Percentiles rank a stretch among this genome's conserved stretches.
Conservation (phyloP, 371 early-diverging fungal genomes). For the Homolaphlyctis polyrhiza region DNA sequence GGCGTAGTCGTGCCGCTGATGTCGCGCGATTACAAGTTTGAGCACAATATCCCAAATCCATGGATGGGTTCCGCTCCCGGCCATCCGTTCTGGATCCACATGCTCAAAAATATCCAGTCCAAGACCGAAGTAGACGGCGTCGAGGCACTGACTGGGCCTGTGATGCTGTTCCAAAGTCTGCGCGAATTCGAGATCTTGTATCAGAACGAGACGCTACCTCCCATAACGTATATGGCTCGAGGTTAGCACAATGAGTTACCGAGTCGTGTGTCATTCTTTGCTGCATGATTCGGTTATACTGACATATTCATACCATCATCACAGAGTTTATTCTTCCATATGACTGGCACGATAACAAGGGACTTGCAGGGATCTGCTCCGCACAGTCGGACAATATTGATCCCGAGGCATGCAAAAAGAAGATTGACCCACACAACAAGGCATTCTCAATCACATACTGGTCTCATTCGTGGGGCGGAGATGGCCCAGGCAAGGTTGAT, state of each 20-base stretch:
- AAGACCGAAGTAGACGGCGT: constrained; percentile 1
- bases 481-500: too few species aligned
- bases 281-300: neutral
- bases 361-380: constrained; percentile 9
- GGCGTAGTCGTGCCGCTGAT: constrained; percentile 4
- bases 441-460: constrained; percentile 26
- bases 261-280: neutral
- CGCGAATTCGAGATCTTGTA: neutral
- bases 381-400: constrained; percentile 9
- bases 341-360: constrained; percentile 15
- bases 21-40: constrained; percentile 7
- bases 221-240: neutral
- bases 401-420: constrained; percentile 9
- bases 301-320: neutral
- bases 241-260: neutral
- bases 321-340: constrained; percentile 20
- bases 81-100: constrained; percentile 27
- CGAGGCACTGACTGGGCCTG: constrained; percentile 23
- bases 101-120: constrained; percentile 10
- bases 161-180: constrained; percentile 9
- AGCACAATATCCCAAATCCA: constrained; percentile 28
- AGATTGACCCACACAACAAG: constrained; percentile 6
- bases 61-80: constrained; percentile 27
- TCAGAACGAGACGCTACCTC: neutral
- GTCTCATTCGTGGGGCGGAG: constrained; percentile 21